Evolutionary conservation across 2,329 filamentous ascomycete genomes (phyloP), one percentile per base, ranked within the genome.

Genomic region (Calonectria ilicicola): DNA sequence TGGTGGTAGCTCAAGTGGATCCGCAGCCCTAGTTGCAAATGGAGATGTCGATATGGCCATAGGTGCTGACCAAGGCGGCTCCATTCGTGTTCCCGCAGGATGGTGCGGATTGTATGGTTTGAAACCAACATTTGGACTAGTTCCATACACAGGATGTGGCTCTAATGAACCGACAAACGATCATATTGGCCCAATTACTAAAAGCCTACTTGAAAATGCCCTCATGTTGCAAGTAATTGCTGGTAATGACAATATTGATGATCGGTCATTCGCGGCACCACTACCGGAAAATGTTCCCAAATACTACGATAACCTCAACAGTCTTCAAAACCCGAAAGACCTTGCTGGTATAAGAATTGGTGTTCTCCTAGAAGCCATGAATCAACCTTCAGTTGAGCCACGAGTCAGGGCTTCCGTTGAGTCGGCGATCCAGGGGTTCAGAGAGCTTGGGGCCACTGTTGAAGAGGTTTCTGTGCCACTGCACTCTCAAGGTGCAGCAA

Each of bases 181-280:
- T 26, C 40, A 62, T 26, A 38, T 49, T 4, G 65, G 65, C 2
- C 65, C 65, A 14, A 68, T 68, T 9, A 68, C 65, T 8, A 60
- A 40, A 27, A 62, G 42, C 4, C 4, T 62, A 5, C 29, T 47
- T 21, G 51, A 62, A 2, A 47, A 49, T 51, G 65, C 65, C 4
- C 40, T 62, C 9, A 35, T 68, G 51, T 32, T 68, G 6, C 65
- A 68, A 23, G 65, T 47, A 9, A 49, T 68, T 62, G 65, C 65
- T n/a, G 65, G 65, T 6, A 35, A 35, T 29, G 65, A 68, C 19
- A 27, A 49, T 15, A 60, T 60, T n/a, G 65, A 68, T 14, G 67
- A 69, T 38, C 44, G 67, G 8, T 44, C 40, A 17, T 64, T 53
- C 8, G 42, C 67, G 5, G 44, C 56, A 26, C 67, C 67, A 4